Base-by-base conservation (phyloP, 495 filamentous ascomycete species). In the Penicillium ochrochloron region DNA sequence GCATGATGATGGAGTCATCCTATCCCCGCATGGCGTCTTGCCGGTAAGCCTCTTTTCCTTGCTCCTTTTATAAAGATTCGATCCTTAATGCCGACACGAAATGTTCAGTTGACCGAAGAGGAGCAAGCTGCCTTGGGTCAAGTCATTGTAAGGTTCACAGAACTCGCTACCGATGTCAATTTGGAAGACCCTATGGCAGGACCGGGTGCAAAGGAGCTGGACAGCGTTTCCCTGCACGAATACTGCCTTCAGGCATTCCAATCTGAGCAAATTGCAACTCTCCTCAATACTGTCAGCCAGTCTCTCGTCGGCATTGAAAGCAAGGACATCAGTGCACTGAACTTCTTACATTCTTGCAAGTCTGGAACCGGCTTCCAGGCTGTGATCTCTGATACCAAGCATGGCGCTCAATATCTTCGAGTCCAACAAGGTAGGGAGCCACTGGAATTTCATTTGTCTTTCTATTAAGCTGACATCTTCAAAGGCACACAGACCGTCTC, bases 341-440 rank as follows among this genome's bases (percentile, higher is more conserved):
- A 67, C 59, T 75, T 84, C 57, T 62, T 85, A 15, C 71, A 82
- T 48, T 82, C 80, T 61, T 75, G 73, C 69, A 77, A 76, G 57
- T 69, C 69, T 39, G 75, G 73, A 4, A 70, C 71, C 2, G 80
- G 80, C 0, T 63, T 84, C 5, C 52, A 74, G 19, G 60, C 70
- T 11, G 73, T 83, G 61, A 53, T 72, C 4, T 80, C 80, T 0
- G 80, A 82, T 57, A 17, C 60, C 10, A 74, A 72, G 29, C 57
- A 78, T 53, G 83, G 82, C 11, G 81, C 70, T 0, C 79, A 83
- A 57, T 74, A 80, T 58, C 66, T 82, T 25, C 68, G 81, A 29
- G 5, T 59, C 41, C 41, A 39, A 33, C 31, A 64, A 48, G 67
- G 67, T 69, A 46, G 19, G 37, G 37, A 41, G 37, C 5, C 37